A percentile compares a stretch with the other conserved stretches of the same genome.
phyloP scores from a whole-genome alignment of 2,329 filamentous ascomycete genomes.

The Raffaelea deltoideospora region DNA sequence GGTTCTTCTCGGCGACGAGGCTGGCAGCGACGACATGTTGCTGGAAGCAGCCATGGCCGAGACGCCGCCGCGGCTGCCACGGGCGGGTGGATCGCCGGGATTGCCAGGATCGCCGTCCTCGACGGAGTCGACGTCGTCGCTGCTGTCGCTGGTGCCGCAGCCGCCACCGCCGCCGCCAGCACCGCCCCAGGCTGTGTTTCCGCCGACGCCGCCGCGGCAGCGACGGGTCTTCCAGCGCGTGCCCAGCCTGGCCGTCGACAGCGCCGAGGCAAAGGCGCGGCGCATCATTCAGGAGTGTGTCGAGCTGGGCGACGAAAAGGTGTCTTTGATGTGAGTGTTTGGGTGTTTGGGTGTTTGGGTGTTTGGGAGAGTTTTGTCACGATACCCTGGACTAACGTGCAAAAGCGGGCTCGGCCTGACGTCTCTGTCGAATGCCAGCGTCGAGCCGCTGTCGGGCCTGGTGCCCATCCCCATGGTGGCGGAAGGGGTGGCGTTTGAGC shows the following conservation, averaged over 20 bases:
- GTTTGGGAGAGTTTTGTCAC: too few relatives aligned
- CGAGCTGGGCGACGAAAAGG: constrained; percentile 40
- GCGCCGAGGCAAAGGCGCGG: constrained; percentile 29
- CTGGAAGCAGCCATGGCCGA: constrained; percentile 12
- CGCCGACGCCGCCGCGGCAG: constrained; percentile 19
- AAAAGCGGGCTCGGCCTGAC: constrained; percentile 30
- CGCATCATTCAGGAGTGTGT: constrained; percentile 34
- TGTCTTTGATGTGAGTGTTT: constrained; percentile 23
- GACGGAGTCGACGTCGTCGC: constrained; percentile 44
- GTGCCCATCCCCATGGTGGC: constrained; percentile 36
- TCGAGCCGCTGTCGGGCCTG: constrained; percentile 41
- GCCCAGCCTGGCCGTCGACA: constrained; percentile 14
- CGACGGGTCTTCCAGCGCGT: constrained; percentile 13
- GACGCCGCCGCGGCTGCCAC: neutral
- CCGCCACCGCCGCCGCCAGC: constrained; percentile 1
- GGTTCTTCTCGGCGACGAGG: constrained; percentile 50
- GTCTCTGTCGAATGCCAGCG: constrained; percentile 37
- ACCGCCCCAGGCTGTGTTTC: constrained; percentile 19
- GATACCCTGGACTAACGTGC: constrained; percentile 4
- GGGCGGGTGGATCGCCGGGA: constrained; percentile 44
- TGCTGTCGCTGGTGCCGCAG: constrained; percentile 24
- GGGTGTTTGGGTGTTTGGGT: neutral
- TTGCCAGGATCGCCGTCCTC: constrained; percentile 29
- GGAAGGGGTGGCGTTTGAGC: constrained; percentile 42
- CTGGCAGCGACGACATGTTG: constrained; percentile 28